Base-by-base conservation (phyloP, 148 eudicot species). In the Euryodendron excelsum region DNA sequence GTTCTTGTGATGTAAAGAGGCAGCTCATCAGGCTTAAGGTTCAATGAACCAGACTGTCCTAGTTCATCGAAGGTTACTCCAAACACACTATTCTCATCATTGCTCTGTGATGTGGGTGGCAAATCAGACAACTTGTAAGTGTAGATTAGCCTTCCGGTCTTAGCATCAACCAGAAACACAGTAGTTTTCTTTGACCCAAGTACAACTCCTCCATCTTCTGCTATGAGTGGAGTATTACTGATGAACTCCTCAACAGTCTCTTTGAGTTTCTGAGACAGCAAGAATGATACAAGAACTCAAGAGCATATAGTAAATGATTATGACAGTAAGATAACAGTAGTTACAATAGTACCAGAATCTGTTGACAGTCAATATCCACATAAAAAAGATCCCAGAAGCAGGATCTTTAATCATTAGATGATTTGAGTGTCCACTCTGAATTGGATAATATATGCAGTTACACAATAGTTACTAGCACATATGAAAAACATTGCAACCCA, bases 1-100 rank as follows among this genome's bases (percentile, higher is more conserved):
- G 86, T 90, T 85, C 99, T 90, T 44, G 90, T 91, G 84, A 96
- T 85, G 88, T 88, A 92, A 78, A 96, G 85, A 52, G 87, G 93
- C 62, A 63, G 85, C 58, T 88, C 85, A 83, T 80, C 84, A 61
- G 84, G 82, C 56, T 84, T 84, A 55, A 72, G 82, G 45, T 77
- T 67, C 28, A 76, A 69, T 18, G 86, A 77, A 76, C 85, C 83
- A 31, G 90, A 84, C 77, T 81, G 79, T 72, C 85, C 79, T 69
- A 55, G 72, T 72, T 84, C 72, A 18, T 52, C 69, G 60, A 72
- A 70, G 34, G 74, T 47, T 50, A 68, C 65, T 72, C 75, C 68
- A 62, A 77, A 65, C 37, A 70, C 53, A 80, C 28, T 56, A 33
- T 61, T 47, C 45, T 52, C 56, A 36, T 45, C 80, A 63, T 85